A percentile compares a stretch with the other conserved stretches of the same genome.
phyloP scores from a whole-genome alignment of 805 yeast genomes.

The Hanseniaspora hatyaiensis region DNA sequence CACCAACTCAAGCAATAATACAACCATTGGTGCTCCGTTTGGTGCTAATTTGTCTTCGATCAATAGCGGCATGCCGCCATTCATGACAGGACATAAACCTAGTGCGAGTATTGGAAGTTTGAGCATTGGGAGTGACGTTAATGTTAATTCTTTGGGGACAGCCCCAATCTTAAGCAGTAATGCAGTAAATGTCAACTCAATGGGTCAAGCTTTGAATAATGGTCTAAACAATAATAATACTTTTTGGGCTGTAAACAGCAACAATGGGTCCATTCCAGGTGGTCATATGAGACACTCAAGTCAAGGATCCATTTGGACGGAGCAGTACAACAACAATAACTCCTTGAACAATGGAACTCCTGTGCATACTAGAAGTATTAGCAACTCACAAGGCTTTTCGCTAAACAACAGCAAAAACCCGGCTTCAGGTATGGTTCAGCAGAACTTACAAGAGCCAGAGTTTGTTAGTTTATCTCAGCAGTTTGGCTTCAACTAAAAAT shows the following conservation, averaged over 20 bases:
- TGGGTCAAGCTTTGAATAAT: too few species aligned
- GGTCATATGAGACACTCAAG: slow-evolving; percentile 13
- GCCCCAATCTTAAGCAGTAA: neutral
- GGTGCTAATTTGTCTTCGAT: neutral
- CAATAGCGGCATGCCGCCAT: neutral
- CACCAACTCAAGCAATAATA: slow-evolving; percentile 10
- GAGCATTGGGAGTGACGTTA: slow-evolving; percentile 15
- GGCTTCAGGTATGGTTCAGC: neutral
- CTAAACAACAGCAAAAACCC: neutral
- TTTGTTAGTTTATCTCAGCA: slow-evolving; percentile 9
- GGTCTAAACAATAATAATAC: neutral
- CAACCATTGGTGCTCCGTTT: neutral
- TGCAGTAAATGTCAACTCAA: too few species aligned
- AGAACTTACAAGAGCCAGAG: slow-evolving; percentile 8
- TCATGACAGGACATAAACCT: slow-evolving; percentile 6
- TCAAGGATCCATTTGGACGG: slow-evolving; percentile 15
- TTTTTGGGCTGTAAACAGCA: neutral
- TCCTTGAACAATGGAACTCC: neutral
- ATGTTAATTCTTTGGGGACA: neutral
- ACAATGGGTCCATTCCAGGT: neutral
- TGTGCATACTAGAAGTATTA: neutral
- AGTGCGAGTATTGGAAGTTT: slow-evolving; percentile 9
- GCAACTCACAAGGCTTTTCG: slow-evolving; percentile 6
- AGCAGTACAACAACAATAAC: neutral
- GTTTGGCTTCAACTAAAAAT: slow-evolving; percentile 4